Percentiles rank a stretch among this genome's conserved stretches.
phyloP scores from a whole-genome alignment of 1,284 basidiomycete genomes.

The Ganoderma multipileum region DNA sequence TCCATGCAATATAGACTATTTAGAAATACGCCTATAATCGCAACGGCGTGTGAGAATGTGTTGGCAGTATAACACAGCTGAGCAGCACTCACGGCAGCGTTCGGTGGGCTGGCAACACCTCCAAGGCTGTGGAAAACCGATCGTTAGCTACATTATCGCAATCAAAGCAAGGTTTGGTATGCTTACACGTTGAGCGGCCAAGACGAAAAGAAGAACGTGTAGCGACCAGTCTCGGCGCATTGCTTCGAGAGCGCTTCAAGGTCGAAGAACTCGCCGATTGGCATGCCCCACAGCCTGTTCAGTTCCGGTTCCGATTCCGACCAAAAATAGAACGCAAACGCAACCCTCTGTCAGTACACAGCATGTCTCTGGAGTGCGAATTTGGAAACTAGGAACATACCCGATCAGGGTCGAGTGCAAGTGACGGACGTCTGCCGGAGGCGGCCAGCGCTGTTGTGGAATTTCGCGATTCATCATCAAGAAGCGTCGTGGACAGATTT shows the following conservation, averaged over 20 bases:
- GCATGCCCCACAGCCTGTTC: constrained; percentile 72
- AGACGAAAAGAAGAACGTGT: constrained; percentile 77
- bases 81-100: constrained; percentile 63
- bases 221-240: constrained; percentile 63
- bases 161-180: no score
- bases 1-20: neutral
- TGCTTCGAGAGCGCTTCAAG: constrained; percentile 64
- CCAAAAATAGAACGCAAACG: neutral
- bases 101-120: constrained; percentile 70
- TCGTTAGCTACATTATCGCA: neutral
- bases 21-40: constrained; percentile 13
- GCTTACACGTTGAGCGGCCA: constrained; percentile 76
- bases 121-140: constrained; percentile 38
- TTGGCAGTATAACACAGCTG: neutral
- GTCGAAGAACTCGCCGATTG: constrained; percentile 78
- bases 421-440: constrained; percentile 48
- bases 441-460: constrained; percentile 59
- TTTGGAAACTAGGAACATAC: constrained; percentile 44
- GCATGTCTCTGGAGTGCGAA: neutral
- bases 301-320: neutral
- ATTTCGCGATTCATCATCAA: neutral
- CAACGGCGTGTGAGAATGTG: neutral
- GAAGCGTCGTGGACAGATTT: neutral
- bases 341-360: neutral
- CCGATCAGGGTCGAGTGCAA: constrained; percentile 73